Conservation (phyloP, 1,284 basidiomycete genomes). For the Agaricales sp. region DNA sequence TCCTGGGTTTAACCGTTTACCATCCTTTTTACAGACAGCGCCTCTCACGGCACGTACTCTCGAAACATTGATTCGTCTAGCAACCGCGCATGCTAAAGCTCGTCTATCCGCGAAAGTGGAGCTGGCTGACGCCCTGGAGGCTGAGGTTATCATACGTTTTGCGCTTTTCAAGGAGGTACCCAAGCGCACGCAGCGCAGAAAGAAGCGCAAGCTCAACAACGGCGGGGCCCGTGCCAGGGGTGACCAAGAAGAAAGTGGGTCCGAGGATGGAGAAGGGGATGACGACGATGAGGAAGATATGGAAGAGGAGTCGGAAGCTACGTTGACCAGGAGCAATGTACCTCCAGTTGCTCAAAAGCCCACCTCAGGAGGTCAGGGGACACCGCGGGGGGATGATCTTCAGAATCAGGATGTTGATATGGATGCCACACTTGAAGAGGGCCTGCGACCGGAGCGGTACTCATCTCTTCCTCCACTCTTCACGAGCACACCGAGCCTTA, state of each 20-base stretch:
- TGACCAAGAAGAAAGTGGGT: constrained; percentile 27
- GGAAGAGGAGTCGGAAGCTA: background rate
- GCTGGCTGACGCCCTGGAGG: constrained; percentile 79
- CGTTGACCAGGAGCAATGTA: background rate
- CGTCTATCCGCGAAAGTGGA: constrained; percentile 83
- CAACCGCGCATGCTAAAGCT: constrained; percentile 96
- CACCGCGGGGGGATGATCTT: background rate
- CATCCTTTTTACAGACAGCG: constrained; percentile 57
- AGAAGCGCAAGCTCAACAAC: constrained; percentile 74
- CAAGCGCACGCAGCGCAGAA: constrained; percentile 61
- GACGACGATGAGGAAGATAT: constrained; percentile 34
- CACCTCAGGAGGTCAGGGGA: background rate
- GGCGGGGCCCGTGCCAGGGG: constrained; percentile 33
- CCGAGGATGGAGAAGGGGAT: constrained; percentile 32
- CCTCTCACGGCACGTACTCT: constrained; percentile 97
- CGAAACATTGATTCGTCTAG: constrained; percentile 96
- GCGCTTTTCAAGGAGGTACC: constrained; percentile 98
- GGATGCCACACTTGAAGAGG: constrained; percentile 27
- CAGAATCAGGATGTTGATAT: background rate
- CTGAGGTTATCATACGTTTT: constrained; percentile 93
- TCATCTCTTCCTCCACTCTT: constrained; percentile 9
- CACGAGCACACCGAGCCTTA: too few relatives aligned
- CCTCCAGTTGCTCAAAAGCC: background rate
- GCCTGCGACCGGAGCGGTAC: constrained; percentile 47
- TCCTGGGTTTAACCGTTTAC: too few relatives aligned